phyloP scores from a whole-genome alignment of 306 rosid species.

The Fragaria nilgerrensis region DNA sequence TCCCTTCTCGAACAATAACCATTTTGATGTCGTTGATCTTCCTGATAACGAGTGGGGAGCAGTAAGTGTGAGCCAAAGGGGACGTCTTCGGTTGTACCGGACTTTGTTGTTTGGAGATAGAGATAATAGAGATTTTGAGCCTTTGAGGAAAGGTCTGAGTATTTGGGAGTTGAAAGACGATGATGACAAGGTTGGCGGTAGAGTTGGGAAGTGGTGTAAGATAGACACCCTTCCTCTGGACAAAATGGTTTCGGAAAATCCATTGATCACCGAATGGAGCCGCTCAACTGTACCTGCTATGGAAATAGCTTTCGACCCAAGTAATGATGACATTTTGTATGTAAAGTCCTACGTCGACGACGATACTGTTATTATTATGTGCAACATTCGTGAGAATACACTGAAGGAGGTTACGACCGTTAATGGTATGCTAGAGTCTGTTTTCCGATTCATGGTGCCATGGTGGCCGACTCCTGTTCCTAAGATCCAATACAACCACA shows the following conservation, averaged over 20 bases:
- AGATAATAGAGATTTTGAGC: background rate
- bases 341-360: background rate
- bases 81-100: background rate
- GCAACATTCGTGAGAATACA: background rate
- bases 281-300: background rate
- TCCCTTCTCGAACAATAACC: background rate
- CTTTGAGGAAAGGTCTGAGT: background rate
- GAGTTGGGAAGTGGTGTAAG: background rate
- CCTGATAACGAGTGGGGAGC: background rate
- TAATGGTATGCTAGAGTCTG: background rate
- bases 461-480: constrained; percentile 3
- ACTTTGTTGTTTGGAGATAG: background rate
- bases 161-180: background rate
- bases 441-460: background rate
- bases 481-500: background rate
- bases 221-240: background rate
- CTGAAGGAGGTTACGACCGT: background rate
- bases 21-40: background rate
- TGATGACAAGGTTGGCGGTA: background rate
- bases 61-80: background rate
- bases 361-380: background rate
- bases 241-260: background rate
- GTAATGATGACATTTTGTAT: background rate
- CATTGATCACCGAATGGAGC: background rate
- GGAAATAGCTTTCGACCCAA: background rate